Percentiles rank a stretch among this genome's conserved stretches.
Evolutionary conservation across 2,329 filamentous ascomycete species (phyloP).

Genomic region (Paraphaeosphaeria minitans): DNA sequence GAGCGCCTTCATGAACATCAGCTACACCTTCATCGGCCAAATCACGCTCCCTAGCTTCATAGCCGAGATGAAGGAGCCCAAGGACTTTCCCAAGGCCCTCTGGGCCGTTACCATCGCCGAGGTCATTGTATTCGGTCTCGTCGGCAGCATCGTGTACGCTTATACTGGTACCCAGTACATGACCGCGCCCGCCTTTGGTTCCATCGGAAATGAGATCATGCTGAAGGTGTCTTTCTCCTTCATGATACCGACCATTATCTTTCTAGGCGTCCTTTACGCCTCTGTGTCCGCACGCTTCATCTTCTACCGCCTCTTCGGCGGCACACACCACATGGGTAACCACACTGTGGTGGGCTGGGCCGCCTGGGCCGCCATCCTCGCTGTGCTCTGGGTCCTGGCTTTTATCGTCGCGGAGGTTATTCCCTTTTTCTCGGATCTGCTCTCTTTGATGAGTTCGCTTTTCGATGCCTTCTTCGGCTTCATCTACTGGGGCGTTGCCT

Average conservation of each 20-base stretch:
- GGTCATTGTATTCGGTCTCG: conserved; percentile 81
- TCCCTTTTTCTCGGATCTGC: conserved; percentile 82
- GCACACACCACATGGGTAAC: conserved; percentile 76
- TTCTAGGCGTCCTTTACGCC: conserved; percentile 87
- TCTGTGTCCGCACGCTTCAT: conserved; percentile 88
- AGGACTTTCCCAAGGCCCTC: conserved; percentile 89
- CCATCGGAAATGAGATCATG: conserved; percentile 72
- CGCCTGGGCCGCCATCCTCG: conserved; percentile 76
- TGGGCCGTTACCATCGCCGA: conserved; percentile 91
- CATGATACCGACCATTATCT: conserved; percentile 94
- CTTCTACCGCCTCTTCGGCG: conserved; percentile 86
- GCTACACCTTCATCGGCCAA: conserved; percentile 94
- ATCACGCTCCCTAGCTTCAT: conserved; percentile 95
- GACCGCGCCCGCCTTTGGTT: conserved; percentile 85
- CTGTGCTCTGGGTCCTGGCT: conserved; percentile 78
- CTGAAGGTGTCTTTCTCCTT: conserved; percentile 92
- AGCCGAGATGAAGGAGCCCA: conserved; percentile 82
- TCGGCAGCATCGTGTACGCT: conserved; percentile 81
- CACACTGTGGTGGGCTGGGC: conserved; percentile 84
- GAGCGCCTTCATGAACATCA: conserved; percentile 92
- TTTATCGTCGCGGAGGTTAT: conserved; percentile 94
- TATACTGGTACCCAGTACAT: conserved; percentile 91
- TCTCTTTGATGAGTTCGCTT: conserved; percentile 80
- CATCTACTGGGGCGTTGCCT: conserved; percentile 90
- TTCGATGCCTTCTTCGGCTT: conserved; percentile 95